phyloP scores from a whole-genome alignment of 2,329 filamentous ascomycete genomes.

The Microcera coccophila region DNA sequence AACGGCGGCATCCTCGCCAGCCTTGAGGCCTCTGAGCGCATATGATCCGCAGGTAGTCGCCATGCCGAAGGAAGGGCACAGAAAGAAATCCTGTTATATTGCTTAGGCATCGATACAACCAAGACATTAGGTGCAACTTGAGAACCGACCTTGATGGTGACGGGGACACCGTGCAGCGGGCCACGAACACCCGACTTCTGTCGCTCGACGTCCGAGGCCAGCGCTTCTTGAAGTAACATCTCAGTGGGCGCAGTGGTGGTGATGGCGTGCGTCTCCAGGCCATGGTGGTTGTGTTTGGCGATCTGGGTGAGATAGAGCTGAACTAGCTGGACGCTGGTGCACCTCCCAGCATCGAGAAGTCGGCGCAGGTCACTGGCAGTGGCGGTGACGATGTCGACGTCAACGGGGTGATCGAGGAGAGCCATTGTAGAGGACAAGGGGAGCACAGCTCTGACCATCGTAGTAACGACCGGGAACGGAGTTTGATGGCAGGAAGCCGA shows the following conservation, averaged over 20 bases:
- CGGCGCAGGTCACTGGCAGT: no score
- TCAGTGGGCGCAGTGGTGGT: background rate
- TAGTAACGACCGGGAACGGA: no score
- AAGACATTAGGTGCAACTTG: background rate
- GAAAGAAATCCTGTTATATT: background rate
- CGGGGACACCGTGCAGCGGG: constrained; percentile 4
- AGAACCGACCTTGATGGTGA: constrained; percentile 3
- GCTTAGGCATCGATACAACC: background rate
- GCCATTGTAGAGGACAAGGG: no score
- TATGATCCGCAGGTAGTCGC: constrained; percentile 1
- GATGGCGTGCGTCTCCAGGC: constrained; percentile 1
- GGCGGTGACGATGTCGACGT: no score
- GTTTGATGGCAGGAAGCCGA: no score
- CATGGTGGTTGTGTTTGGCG: constrained; percentile 1
- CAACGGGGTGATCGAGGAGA: no score
- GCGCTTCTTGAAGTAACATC: background rate
- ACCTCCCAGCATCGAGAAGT: no score
- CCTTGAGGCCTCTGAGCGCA: constrained; percentile 3
- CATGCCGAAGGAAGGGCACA: background rate
- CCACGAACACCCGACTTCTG: background rate
- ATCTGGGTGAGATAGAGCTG: constrained; percentile 2
- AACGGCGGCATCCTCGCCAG: constrained; percentile 2
- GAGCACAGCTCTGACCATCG: no score
- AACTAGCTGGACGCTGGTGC: constrained; percentile 1
- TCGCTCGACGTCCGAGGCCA: constrained; percentile 2